Conservation (phyloP, 163 green algal genomes). For the Scenedesmus sp. region DNA sequence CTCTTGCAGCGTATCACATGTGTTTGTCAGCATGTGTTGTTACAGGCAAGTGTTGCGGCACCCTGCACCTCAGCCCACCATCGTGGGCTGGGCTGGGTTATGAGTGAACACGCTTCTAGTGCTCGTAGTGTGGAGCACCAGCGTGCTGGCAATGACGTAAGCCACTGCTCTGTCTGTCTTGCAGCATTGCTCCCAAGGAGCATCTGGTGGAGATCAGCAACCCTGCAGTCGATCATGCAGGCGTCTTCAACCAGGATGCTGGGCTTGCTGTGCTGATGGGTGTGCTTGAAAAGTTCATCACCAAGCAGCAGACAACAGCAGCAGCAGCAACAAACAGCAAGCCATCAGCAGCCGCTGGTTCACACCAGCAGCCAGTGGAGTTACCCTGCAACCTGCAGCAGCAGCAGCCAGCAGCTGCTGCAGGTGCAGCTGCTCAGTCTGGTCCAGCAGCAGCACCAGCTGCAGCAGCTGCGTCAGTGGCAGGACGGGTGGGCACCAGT, state of each 20-base stretch:
- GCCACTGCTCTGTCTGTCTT: neutral
- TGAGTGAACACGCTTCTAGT: no score
- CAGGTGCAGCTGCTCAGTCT: neutral
- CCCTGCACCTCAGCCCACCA: no score
- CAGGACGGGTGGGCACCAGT: neutral
- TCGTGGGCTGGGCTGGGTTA: no score
- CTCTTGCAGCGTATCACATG: no score
- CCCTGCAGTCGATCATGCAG: conserved; percentile 13
- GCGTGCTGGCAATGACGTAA: neutral
- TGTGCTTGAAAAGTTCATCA: conserved; percentile 17
- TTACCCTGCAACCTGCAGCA: neutral
- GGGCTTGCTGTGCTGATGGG: neutral
- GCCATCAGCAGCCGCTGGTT: neutral
- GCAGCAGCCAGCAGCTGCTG: neutral
- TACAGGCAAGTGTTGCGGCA: no score
- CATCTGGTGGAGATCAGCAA: neutral
- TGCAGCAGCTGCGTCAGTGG: neutral
- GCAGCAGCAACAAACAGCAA: neutral
- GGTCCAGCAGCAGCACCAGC: neutral
- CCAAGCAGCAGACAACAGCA: neutral
- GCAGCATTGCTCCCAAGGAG: conserved; percentile 5
- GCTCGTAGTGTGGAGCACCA: neutral
- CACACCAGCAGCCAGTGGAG: neutral
- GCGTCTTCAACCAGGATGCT: neutral
- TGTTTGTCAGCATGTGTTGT: no score